Percentiles rank a stretch among this genome's conserved stretches.
Evolutionary conservation across 345 rosid genomes (phyloP).

Genomic region (Hibiscus trionum): DNA sequence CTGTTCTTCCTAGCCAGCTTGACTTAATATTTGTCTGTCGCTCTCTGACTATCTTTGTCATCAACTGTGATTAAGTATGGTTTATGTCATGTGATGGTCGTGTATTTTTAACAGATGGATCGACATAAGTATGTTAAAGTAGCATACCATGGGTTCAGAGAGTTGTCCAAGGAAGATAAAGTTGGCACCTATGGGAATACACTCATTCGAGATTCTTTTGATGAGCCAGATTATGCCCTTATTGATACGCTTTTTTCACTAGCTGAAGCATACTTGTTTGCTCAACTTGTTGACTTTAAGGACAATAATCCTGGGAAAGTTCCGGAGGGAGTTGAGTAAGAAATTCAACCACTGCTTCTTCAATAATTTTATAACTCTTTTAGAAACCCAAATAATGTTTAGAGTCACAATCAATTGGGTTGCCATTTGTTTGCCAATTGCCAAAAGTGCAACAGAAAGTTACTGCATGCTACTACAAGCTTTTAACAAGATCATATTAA

Average conservation of each 20-base stretch:
- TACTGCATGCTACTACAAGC: background rate
- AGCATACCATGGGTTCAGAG: conserved; percentile 94
- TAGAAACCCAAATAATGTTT: background rate
- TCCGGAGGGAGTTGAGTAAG: conserved; percentile 64
- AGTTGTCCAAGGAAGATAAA: conserved; percentile 90
- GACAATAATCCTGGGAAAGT: conserved; percentile 71
- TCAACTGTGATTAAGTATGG: background rate
- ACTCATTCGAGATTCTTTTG: conserved; percentile 77
- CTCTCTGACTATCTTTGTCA: background rate
- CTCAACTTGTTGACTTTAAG: conserved; percentile 88
- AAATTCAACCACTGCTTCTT: conserved; percentile 1
- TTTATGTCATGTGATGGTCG: conserved; percentile 4
- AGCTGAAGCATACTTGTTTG: conserved; percentile 94
- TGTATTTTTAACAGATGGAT: conserved; percentile 64
- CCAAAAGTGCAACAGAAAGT: background rate
- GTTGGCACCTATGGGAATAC: conserved; percentile 76
- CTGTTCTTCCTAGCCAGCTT: background rate
- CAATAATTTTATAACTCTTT: background rate
- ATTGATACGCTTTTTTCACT: conserved; percentile 92
- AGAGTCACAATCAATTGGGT: background rate
- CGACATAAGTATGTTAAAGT: conserved; percentile 96
- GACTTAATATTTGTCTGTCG: background rate
- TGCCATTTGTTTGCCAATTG: background rate
- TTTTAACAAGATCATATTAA: background rate
- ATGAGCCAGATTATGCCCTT: conserved; percentile 95